These are phyloP conservation scores for Aegilops speltoides DNA, from an alignment of 176 grass and related monocot species.

Conservation along the genomic window DNA sequence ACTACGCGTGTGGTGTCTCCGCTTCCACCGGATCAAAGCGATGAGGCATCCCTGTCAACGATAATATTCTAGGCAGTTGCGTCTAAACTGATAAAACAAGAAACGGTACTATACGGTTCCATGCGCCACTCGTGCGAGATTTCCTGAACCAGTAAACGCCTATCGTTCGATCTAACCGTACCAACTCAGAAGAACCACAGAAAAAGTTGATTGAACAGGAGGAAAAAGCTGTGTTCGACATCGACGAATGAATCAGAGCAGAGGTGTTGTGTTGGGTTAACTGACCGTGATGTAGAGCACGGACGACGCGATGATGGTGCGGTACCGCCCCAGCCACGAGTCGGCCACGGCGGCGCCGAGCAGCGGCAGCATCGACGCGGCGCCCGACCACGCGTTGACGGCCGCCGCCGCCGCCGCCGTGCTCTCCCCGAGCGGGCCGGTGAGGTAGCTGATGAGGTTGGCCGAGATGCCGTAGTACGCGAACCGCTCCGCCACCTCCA, in stretches of 20 bases:
- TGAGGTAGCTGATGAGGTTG: conserved; percentile 74
- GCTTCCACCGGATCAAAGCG: background rate
- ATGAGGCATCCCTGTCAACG: background rate
- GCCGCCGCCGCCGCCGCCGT: conserved; percentile 49
- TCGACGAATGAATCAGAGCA: background rate
- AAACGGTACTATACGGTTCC: background rate
- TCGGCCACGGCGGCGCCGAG: conserved; percentile 65
- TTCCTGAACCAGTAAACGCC: background rate
- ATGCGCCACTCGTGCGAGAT: background rate
- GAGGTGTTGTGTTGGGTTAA: no score
- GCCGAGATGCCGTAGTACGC: conserved; percentile 56
- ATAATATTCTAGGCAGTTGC: background rate
- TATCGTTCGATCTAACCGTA: background rate
- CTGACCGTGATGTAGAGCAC: conserved; percentile 57
- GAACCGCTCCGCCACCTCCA: conserved; percentile 62
- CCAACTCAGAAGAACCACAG: background rate
- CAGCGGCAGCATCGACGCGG: conserved; percentile 50
- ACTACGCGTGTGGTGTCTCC: background rate
- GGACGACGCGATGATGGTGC: conserved; percentile 55
- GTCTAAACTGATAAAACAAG: background rate
- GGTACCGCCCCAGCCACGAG: conserved; percentile 71
- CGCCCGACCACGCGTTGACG: conserved; percentile 58
- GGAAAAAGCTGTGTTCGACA: background rate
- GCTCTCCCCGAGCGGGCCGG: conserved; percentile 50
- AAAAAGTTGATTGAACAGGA: background rate